These are phyloP conservation scores for Metschnikowia kofuensis DNA, from an alignment of 805 yeast genomes.

Conservation along the genomic window DNA sequence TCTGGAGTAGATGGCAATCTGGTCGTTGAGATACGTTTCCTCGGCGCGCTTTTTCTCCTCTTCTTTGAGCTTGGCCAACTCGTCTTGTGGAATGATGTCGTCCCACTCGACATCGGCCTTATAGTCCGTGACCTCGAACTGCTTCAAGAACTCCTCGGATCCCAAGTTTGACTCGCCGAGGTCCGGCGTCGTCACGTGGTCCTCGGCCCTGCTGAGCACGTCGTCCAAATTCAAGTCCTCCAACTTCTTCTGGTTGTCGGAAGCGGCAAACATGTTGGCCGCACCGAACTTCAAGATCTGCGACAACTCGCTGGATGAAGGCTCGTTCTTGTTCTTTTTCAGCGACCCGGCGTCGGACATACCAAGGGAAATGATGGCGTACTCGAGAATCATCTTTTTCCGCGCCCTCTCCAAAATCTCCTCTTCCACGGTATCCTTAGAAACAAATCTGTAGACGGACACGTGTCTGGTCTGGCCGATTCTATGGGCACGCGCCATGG, in stretches of 20 bases:
- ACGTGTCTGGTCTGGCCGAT: conserved; percentile 99
- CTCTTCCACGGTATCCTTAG: conserved; percentile 97
- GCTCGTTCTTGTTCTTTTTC: conserved; percentile 61
- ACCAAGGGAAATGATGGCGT: conserved; percentile 95
- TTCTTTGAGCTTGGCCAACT: conserved; percentile 80
- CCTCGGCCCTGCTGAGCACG: conserved; percentile 94
- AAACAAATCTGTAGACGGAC: conserved; percentile 94
- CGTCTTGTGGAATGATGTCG: conserved; percentile 96
- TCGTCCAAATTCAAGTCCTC: conserved; percentile 95
- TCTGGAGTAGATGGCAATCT: conserved; percentile 81
- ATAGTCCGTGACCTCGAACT: conserved; percentile 97
- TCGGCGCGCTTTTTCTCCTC: conserved; percentile 86
- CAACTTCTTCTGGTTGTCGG: conserved; percentile 89
- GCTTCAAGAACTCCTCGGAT: conserved; percentile 95
- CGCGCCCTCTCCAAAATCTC: conserved; percentile 96
- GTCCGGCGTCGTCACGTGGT: conserved; percentile 94
- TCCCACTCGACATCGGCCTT: conserved; percentile 99
- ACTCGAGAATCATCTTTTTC: conserved; percentile 96
- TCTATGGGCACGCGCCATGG: conserved; percentile 99
- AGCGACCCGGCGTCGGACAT: conserved; percentile 69
- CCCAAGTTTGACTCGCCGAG: conserved; percentile 97
- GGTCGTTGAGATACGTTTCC: conserved; percentile 83
- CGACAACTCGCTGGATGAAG: conserved; percentile 77
- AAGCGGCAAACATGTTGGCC: conserved; percentile 95
- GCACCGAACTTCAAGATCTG: conserved; percentile 98